These are phyloP conservation scores for Chrysosporium queenslandicum DNA, from an alignment of 2,329 filamentous ascomycete genomes.

Conservation along the genomic window DNA sequence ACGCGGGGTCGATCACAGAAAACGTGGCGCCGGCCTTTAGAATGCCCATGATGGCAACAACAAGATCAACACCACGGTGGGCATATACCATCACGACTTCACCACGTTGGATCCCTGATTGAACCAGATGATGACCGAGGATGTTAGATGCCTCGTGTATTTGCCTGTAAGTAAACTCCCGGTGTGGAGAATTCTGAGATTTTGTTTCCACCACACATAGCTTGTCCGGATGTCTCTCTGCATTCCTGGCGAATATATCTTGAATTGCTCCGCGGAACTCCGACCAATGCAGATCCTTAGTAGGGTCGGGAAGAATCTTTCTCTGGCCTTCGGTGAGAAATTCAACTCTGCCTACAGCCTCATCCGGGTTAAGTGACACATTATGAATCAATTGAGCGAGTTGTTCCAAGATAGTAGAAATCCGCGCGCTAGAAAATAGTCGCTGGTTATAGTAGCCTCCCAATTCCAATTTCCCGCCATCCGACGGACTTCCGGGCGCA, in stretches of 20 bases:
- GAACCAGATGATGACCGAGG: constrained; percentile 66
- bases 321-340: constrained; percentile 24
- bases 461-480: constrained; percentile 22
- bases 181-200: constrained; percentile 43
- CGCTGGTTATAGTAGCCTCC: constrained; percentile 39
- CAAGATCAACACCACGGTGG: constrained; percentile 67
- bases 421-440: constrained; percentile 39
- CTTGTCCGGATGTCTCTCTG: constrained; percentile 56
- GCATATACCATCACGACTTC: constrained; percentile 93
- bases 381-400: constrained; percentile 34
- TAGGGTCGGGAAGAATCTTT: constrained; percentile 32
- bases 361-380: constrained; percentile 32
- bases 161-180: constrained; percentile 70
- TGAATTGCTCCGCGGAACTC: constrained; percentile 32
- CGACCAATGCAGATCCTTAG: constrained; percentile 37
- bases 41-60: constrained; percentile 70
- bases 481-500: constrained; percentile 21
- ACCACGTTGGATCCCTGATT: constrained; percentile 61
- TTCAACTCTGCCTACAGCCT: constrained; percentile 36
- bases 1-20: constrained; percentile 63
- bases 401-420: constrained; percentile 37
- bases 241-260: constrained; percentile 30
- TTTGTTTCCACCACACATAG: constrained; percentile 59
- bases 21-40: constrained; percentile 51
- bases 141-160: constrained; percentile 78